These are phyloP conservation scores for Colletotrichum shisoi DNA, from an alignment of 2,329 filamentous ascomycete genomes.

Conservation along the genomic window DNA sequence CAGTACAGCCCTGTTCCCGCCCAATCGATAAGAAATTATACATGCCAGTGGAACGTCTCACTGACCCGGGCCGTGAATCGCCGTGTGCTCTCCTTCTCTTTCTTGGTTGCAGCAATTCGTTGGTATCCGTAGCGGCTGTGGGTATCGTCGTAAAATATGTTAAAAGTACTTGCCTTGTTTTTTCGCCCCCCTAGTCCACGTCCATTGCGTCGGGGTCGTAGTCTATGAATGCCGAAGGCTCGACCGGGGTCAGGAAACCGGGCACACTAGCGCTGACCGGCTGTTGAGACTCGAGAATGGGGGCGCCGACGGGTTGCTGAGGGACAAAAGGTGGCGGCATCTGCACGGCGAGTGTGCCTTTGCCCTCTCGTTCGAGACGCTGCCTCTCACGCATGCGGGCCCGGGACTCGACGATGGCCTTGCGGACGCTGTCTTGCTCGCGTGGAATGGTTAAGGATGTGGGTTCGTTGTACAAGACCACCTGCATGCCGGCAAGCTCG, in stretches of 20 bases:
- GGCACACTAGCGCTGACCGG: constrained; percentile 16
- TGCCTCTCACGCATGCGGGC: constrained; percentile 70
- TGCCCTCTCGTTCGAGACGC: constrained; percentile 44
- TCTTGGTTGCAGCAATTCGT: neutral
- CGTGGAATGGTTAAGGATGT: constrained; percentile 76
- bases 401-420: constrained; percentile 82
- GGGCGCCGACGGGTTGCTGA: constrained; percentile 23
- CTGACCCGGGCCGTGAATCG: neutral
- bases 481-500: constrained; percentile 68
- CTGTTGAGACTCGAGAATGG: constrained; percentile 15
- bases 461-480: constrained; percentile 87
- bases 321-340: constrained; percentile 37
- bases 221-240: constrained; percentile 32
- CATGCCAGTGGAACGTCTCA: constrained; percentile 31
- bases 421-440: constrained; percentile 79
- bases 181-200: constrained; percentile 57
- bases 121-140: constrained; percentile 12
- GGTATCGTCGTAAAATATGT: constrained; percentile 14
- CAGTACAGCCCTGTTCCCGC: constrained; percentile 10
- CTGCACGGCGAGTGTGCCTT: constrained; percentile 34
- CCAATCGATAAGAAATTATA: constrained; percentile 20
- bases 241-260: constrained; percentile 27
- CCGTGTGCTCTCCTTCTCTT: neutral
- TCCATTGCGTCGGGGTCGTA: constrained; percentile 73
- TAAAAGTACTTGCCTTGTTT: constrained; percentile 19